A percentile compares a stretch with the other conserved stretches of the same genome.
Evolutionary conservation across 257 asterid species (phyloP).

Genomic region (Solanum pimpinellifolium): DNA sequence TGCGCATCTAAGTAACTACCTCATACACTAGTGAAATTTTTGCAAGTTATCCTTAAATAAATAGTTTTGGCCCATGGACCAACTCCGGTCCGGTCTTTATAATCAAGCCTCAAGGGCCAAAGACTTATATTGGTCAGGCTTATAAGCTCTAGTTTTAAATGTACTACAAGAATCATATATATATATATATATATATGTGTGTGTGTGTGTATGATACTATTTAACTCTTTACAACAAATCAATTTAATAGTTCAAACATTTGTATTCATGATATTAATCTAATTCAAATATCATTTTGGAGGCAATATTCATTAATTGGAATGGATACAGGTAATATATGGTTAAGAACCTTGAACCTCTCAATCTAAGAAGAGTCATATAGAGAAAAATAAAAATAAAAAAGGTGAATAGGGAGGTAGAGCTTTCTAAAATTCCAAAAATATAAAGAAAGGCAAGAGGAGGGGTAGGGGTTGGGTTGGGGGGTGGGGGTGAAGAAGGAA

Average conservation of each 20-base stretch:
- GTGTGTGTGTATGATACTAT: background rate
- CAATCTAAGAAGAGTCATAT: background rate
- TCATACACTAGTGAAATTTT: background rate
- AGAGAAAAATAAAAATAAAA: background rate
- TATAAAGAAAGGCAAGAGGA: background rate
- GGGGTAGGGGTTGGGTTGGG: background rate
- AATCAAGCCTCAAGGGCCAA: background rate
- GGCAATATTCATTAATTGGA: background rate
- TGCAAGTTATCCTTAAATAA: background rate
- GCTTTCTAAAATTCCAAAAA: background rate
- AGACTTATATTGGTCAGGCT: background rate
- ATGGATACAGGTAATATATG: background rate
- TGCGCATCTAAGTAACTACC: background rate
- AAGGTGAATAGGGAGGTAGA: background rate
- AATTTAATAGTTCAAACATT: background rate
- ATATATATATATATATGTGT: background rate
- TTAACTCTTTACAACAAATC: background rate
- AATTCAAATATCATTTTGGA: background rate
- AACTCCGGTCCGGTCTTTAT: background rate
- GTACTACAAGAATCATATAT: background rate
- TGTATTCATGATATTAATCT: background rate
- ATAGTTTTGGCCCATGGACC: background rate
- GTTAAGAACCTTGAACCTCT: background rate
- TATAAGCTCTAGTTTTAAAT: no score
- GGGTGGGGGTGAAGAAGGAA: background rate